These are phyloP conservation scores for Suillus spraguei DNA, from an alignment of 768 basidiomycete genomes.

Conservation along the genomic window DNA sequence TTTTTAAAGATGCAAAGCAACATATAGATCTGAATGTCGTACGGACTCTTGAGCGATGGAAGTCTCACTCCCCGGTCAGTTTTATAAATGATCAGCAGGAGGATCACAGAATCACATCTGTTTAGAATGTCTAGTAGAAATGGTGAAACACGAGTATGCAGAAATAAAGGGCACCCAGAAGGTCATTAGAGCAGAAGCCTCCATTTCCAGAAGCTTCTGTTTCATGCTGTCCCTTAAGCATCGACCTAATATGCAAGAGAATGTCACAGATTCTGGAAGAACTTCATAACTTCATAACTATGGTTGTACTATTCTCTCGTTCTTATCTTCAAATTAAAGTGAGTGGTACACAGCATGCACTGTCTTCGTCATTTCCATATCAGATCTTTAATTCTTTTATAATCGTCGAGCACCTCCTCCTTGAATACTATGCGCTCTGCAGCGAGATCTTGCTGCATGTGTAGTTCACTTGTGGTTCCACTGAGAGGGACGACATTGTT, in stretches of 20 bases:
- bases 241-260: too few species aligned
- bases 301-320: neutral
- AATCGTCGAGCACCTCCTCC: slow-evolving; percentile 28
- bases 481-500: slow-evolving; percentile 72
- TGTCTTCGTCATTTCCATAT: slow-evolving; percentile 30
- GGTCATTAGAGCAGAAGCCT: neutral
- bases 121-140: neutral
- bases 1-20: neutral
- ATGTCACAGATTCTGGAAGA: neutral
- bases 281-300: neutral
- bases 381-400: slow-evolving; percentile 27
- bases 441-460: slow-evolving; percentile 69
- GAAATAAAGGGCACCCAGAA: neutral
- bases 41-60: neutral
- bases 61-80: neutral
- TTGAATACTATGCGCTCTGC: slow-evolving; percentile 40
- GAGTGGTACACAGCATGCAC: neutral
- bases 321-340: neutral
- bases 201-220: neutral
- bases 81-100: neutral
- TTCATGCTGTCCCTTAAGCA: neutral
- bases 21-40: neutral
- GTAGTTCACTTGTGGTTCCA: slow-evolving; percentile 67
- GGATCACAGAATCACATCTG: neutral
- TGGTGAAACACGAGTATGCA: neutral